Evolutionary conservation across 257 asterid genomes (phyloP).

Genomic region (Mentha longifolia): DNA sequence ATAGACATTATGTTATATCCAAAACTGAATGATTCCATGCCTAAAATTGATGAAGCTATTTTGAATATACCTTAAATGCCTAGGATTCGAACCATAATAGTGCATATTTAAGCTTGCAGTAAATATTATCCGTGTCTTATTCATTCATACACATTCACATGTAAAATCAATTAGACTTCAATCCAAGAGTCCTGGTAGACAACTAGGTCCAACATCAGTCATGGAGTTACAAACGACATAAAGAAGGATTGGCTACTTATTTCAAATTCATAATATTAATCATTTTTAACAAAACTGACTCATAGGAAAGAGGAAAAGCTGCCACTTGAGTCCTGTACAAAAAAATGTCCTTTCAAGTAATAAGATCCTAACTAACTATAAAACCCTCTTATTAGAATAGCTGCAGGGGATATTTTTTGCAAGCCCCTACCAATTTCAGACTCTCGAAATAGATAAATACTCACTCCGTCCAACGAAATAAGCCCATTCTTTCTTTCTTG

Average conservation of each 20-base stretch:
- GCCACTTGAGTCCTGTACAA: not conserved
- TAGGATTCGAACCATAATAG: not conserved
- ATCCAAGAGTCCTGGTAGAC: not conserved
- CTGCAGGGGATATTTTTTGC: not conserved
- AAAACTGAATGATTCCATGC: not conserved
- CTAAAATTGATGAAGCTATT: not conserved
- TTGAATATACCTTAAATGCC: not conserved
- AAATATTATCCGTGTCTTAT: not conserved
- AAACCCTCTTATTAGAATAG: not conserved
- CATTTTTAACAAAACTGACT: not conserved
- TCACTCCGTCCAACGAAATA: too few relatives aligned
- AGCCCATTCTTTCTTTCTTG: too few relatives aligned
- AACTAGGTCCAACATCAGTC: not conserved
- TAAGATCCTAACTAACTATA: not conserved
- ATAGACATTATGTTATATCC: not conserved
- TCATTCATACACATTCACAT: not conserved
- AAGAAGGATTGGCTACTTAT: not conserved
- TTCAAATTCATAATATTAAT: conserved; percentile 6
- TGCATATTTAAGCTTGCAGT: conserved; percentile 2
- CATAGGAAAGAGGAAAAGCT: not conserved
- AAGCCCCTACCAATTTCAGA: not conserved
- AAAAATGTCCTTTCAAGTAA: not conserved
- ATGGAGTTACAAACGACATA: conserved; percentile 15
- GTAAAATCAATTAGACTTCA: conserved; percentile 14
- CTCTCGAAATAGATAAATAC: not conserved